Conservation (phyloP, 768 basidiomycete genomes). For the Agrocybe chaxingu region DNA sequence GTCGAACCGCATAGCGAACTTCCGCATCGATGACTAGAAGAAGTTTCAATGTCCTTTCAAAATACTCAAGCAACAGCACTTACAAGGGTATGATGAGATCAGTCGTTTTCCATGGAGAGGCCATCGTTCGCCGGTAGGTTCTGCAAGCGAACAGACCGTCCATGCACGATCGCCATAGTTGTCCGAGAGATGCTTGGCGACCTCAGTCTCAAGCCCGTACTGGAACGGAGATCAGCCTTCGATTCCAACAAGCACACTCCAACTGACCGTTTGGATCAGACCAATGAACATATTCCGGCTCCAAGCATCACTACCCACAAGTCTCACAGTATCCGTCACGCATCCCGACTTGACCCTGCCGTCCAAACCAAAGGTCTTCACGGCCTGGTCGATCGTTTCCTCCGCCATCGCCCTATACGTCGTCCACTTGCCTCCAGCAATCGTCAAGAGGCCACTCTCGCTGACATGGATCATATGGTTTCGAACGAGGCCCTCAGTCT, state of each 20-base stretch:
- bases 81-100: conserved; percentile 72
- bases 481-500: conserved; percentile 85
- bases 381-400: conserved; percentile 87
- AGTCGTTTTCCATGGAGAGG: conserved; percentile 84
- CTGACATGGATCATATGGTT: conserved; percentile 91
- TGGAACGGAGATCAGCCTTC: conserved; percentile 22
- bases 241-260: conserved; percentile 1
- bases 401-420: conserved; percentile 96
- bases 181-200: conserved; percentile 90
- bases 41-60: too few species aligned
- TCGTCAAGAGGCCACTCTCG: conserved; percentile 81
- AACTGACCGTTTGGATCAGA: conserved; percentile 80
- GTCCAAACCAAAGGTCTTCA: conserved; percentile 72
- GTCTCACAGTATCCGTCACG: conserved; percentile 74
- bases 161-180: conserved; percentile 97
- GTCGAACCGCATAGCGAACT: conserved; percentile 79
- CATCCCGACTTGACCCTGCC: conserved; percentile 55
- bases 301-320: conserved; percentile 95
- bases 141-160: conserved; percentile 82
- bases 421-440: conserved; percentile 99
- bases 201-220: conserved; percentile 90
- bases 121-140: conserved; percentile 76
- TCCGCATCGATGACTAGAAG: conserved; percentile 86
- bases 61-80: conserved; percentile 14
- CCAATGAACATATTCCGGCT: conserved; percentile 96